Conservation (phyloP, 2,329 filamentous ascomycete genomes). For the Trichoderma breve region DNA sequence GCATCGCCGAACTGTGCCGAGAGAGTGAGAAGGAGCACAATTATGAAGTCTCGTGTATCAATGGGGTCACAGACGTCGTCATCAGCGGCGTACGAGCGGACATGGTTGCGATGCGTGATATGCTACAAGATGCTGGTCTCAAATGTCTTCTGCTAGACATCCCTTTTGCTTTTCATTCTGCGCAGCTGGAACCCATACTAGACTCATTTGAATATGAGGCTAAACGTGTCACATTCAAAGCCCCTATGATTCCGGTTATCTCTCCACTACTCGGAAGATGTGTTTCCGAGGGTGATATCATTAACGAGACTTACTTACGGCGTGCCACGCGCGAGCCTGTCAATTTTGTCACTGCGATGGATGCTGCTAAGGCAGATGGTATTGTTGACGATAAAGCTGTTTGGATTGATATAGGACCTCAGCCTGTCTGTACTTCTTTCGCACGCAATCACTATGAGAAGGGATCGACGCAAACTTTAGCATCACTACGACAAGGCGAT, state of each 20-base stretch:
- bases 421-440: constrained; percentile 61
- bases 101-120: background rate
- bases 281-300: background rate
- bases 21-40: constrained; percentile 61
- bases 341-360: background rate
- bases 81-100: constrained; percentile 15
- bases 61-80: constrained; percentile 43
- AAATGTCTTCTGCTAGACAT: constrained; percentile 43
- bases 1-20: constrained; percentile 42
- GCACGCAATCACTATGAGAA: constrained; percentile 22
- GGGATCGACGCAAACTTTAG: constrained; percentile 31
- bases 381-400: constrained; percentile 45
- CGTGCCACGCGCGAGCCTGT: background rate
- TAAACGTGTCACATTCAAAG: constrained; percentile 37
- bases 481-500: background rate
- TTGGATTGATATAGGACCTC: constrained; percentile 66
- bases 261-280: constrained; percentile 57
- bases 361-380: background rate
- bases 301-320: background rate
- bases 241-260: constrained; percentile 55
- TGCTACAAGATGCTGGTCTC: constrained; percentile 25
- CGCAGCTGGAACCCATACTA: constrained; percentile 53
- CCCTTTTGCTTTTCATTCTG: constrained; percentile 54
- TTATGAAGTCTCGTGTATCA: constrained; percentile 60
- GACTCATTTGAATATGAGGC: constrained; percentile 55